Base-by-base conservation (phyloP, 2,329 filamentous ascomycete genomes). In the Epichloe elymi region DNA sequence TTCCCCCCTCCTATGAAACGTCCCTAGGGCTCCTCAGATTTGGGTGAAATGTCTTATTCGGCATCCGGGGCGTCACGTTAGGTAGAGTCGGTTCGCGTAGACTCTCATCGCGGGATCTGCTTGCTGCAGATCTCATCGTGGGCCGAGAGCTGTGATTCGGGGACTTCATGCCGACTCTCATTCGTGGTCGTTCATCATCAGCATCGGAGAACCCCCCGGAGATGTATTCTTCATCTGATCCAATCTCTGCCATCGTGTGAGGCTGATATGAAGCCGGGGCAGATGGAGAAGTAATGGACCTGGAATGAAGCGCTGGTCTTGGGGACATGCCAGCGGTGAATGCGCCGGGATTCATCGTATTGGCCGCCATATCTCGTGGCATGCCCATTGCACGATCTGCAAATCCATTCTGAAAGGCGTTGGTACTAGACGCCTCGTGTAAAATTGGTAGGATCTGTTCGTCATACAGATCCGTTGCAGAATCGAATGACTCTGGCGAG, bases 371-470 rank as follows among this genome's bases (percentile, higher is more conserved):
- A 14, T 80, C 82, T 19, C 82, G 80, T 12, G 76, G 76, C 64
- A 77, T 67, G 12, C 79, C 69, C 4, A 80, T 76, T 1, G 81
- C 76, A 23, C 84, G 75, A 60, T 96, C 91, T 1, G 83, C 79
- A 59, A 96, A 91, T 4, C 88, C 88, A 60, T 90, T 94, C 59
- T 95, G 88, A 65, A 97, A 93, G 2, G 82, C 89, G 1, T 82
- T 79, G 38, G 85, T 83, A 56, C 82, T 91, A 11, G 77, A 87
- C 62, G 88, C 93, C 61, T 93, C 87, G 59, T 93, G 86, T 5
- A 96, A 70, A 48, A 96, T 94, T 0, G 91, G 91, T 11, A 93
- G 74, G 6, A 93, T 94, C 63, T 95, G 88, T 65, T 95, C 88
- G 60, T 96, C 90, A 66, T 97, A 96, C 0, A 96, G 70, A 62